A percentile compares a stretch with the other conserved stretches of the same genome.
These are phyloP conservation scores for Clavispora asparagi DNA, from an alignment of 805 yeast genomes.

Conservation along the genomic window DNA sequence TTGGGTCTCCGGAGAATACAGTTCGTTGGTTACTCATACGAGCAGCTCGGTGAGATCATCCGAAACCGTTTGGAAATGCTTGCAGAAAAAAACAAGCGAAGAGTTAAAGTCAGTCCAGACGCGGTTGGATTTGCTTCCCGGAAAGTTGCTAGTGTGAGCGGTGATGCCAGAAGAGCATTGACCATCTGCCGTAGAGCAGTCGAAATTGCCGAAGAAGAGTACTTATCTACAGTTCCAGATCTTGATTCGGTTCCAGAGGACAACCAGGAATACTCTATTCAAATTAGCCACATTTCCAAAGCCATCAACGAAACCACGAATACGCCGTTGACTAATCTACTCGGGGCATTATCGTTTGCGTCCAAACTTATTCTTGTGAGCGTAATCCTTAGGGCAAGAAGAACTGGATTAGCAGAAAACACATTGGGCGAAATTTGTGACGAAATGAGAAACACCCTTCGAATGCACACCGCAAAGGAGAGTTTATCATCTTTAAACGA, in stretches of 20 bases:
- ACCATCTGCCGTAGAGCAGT: constrained; percentile 85
- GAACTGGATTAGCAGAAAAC: constrained; percentile 68
- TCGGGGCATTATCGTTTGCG: constrained; percentile 58
- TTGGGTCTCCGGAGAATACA: constrained; percentile 82
- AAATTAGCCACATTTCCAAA: constrained; percentile 66
- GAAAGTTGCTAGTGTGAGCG: constrained; percentile 93
- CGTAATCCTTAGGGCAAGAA: constrained; percentile 54
- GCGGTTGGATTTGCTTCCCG: constrained; percentile 91
- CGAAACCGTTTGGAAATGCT: constrained; percentile 55
- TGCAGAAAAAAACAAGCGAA: constrained; percentile 32
- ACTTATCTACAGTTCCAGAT: constrained; percentile 24
- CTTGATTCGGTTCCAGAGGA: constrained; percentile 17
- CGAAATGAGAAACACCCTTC: constrained; percentile 55
- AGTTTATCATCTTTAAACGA: constrained; percentile 14
- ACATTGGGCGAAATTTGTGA: constrained; percentile 73
- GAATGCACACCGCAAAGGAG: constrained; percentile 33
- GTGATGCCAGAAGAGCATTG: constrained; percentile 93
- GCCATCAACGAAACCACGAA: constrained; percentile 77
- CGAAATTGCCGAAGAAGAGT: constrained; percentile 74
- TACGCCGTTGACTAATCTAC: constrained; percentile 61
- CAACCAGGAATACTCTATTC: constrained; percentile 48
- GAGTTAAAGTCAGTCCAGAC: constrained; percentile 50
- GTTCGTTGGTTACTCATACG: constrained; percentile 82
- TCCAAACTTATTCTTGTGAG: constrained; percentile 72
- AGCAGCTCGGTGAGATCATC: constrained; percentile 72